phyloP scores from a whole-genome alignment of 2,329 filamentous ascomycete species.

The Zymoseptoria pseudotritici region DNA sequence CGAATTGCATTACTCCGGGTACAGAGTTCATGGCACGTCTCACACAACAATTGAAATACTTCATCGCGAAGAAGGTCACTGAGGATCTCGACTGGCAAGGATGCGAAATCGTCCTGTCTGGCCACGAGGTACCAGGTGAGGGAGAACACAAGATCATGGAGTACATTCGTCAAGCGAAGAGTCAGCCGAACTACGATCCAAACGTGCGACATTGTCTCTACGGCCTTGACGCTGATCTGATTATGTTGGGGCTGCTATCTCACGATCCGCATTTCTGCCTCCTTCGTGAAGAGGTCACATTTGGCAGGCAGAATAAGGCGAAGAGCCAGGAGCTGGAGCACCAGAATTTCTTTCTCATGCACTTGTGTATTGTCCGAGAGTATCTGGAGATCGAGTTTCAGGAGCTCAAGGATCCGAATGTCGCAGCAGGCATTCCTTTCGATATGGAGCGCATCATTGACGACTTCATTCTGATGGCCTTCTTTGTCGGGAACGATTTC shows the following conservation, averaged over 20 bases:
- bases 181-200: slow-evolving; percentile 82
- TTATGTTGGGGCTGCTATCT: slow-evolving; percentile 95
- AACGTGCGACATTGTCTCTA: slow-evolving; percentile 96
- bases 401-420: slow-evolving; percentile 68
- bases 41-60: slow-evolving; percentile 90
- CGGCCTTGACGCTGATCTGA: slow-evolving; percentile 92
- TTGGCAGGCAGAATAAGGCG: slow-evolving; percentile 76
- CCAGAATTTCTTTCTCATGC: slow-evolving; percentile 96
- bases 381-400: slow-evolving; percentile 97
- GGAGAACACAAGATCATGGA: slow-evolving; percentile 99
- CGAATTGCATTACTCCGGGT: slow-evolving; percentile 96
- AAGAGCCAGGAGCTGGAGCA: slow-evolving; percentile 97
- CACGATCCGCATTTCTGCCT: slow-evolving; percentile 98
- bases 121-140: slow-evolving; percentile 95
- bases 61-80: slow-evolving; percentile 96
- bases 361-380: slow-evolving; percentile 94
- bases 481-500: slow-evolving; percentile 99
- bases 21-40: slow-evolving; percentile 98
- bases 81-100: slow-evolving; percentile 97
- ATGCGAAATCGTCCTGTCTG: slow-evolving; percentile 90
- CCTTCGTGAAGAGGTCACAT: slow-evolving; percentile 93
- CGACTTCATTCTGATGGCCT: slow-evolving; percentile 98
- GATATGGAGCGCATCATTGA: slow-evolving; percentile 96
- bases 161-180: slow-evolving; percentile 95
- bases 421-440: slow-evolving; percentile 64